phyloP scores from a whole-genome alignment of 345 rosid species.

The Physaria fendleri region DNA sequence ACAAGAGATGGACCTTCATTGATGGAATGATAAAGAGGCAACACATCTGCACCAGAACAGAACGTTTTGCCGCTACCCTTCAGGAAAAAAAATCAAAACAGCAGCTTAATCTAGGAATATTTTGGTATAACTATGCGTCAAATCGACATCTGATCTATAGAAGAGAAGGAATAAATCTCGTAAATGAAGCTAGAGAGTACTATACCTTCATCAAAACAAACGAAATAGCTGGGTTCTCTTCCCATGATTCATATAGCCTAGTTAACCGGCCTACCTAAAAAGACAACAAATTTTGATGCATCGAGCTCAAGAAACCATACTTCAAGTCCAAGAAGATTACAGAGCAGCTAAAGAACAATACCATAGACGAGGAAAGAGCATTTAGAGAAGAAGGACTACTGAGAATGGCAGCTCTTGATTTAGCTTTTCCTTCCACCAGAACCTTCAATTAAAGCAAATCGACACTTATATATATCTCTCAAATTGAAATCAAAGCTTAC shows the following conservation, averaged over 20 bases:
- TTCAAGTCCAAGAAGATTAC: neutral
- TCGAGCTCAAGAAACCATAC: neutral
- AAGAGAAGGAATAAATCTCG: neutral
- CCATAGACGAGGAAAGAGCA: conserved; percentile 72
- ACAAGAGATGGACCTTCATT: conserved; percentile 47
- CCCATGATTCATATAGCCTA: conserved; percentile 88
- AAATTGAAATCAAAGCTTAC: conserved; percentile 2
- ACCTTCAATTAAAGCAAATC: conserved; percentile 39
- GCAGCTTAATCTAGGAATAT: conserved; percentile 26
- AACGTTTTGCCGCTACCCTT: conserved; percentile 86
- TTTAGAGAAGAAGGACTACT: conserved; percentile 65
- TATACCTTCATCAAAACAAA: conserved; percentile 83
- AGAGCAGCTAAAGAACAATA: conserved; percentile 15
- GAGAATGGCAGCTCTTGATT: conserved; percentile 84
- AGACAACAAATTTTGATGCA: neutral
- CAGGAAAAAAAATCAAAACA: conserved; percentile 28
- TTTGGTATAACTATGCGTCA: neutral
- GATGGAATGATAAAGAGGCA: conserved; percentile 47
- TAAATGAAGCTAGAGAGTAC: conserved; percentile 3
- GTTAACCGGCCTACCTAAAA: conserved; percentile 61
- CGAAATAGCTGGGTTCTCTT: conserved; percentile 82
- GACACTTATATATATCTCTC: neutral
- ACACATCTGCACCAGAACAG: conserved; percentile 78
- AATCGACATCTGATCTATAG: neutral
- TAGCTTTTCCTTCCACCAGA: conserved; percentile 81